Conservation (phyloP, 371 early-diverging fungal species). For the Syncephalastrum monosporum region DNA sequence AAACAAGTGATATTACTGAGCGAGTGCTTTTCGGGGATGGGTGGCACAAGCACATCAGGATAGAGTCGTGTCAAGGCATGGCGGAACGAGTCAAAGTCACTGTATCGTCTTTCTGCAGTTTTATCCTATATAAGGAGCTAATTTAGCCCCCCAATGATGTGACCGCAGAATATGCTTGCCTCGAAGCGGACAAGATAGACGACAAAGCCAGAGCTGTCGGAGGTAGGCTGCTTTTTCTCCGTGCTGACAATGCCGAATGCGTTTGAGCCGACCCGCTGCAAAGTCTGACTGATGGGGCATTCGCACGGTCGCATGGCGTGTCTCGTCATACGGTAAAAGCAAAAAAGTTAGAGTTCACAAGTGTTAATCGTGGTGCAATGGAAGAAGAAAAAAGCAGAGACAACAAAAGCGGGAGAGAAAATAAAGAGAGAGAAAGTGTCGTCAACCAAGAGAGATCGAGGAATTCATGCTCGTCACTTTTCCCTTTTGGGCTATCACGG, state of each 20-base stretch:
- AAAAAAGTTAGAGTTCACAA: too few relatives aligned
- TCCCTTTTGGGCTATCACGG: too few relatives aligned
- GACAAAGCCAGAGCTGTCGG: conserved; percentile 11
- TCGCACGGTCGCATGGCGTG: conserved; percentile 1
- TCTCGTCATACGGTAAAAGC: conserved; percentile 1
- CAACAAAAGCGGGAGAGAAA: too few relatives aligned
- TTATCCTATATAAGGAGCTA: conserved; percentile 35
- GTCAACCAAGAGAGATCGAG: too few relatives aligned
- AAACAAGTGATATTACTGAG: conserved; percentile 50
- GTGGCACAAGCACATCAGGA: conserved; percentile 85
- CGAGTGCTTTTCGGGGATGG: conserved; percentile 95
- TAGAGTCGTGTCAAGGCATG: conserved; percentile 70
- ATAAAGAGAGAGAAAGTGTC: too few relatives aligned
- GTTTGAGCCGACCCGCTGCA: conserved; percentile 1
- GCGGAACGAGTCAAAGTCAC: conserved; percentile 92
- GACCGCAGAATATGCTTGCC: conserved; percentile 1
- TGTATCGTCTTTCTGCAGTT: conserved; percentile 81
- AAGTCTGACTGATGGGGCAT: background rate
- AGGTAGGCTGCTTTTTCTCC: background rate
- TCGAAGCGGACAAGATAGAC: conserved; percentile 24
- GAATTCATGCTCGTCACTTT: too few relatives aligned
- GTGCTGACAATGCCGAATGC: background rate
- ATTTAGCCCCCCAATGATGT: background rate
- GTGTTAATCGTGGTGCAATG: too few relatives aligned
- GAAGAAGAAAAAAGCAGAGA: too few relatives aligned